A percentile compares a stretch with the other conserved stretches of the same genome.
Evolutionary conservation across 2,329 filamentous ascomycete genomes (phyloP).

Genomic region (Calonectria pseudoreteaudii): DNA sequence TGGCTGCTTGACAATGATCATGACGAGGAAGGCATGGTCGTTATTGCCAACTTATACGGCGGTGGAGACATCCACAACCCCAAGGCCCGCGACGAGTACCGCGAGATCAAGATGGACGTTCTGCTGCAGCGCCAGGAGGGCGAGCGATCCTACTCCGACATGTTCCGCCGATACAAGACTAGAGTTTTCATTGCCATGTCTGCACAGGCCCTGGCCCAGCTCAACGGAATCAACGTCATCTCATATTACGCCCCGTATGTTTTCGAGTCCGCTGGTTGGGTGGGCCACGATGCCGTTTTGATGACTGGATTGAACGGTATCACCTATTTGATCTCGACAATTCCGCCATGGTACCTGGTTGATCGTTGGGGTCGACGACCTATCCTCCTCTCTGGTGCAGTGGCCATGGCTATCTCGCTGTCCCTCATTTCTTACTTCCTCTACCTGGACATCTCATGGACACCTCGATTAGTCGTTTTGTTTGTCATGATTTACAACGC

Average conservation of each 20-base stretch:
- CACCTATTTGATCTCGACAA: constrained; percentile 90
- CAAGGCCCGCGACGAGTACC: constrained; percentile 94
- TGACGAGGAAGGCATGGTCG: constrained; percentile 97
- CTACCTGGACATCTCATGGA: constrained; percentile 82
- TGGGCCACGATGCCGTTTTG: constrained; percentile 87
- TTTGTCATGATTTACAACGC: constrained; percentile 99
- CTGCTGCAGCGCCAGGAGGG: constrained; percentile 94
- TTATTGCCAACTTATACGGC: constrained; percentile 97
- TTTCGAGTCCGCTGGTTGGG: constrained; percentile 97
- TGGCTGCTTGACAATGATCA: constrained; percentile 98
- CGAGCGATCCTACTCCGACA: constrained; percentile 89
- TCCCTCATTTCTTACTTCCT: constrained; percentile 96
- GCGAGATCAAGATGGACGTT: constrained; percentile 99
- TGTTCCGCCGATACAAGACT: constrained; percentile 93
- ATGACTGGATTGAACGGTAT: constrained; percentile 97
- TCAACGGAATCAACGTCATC: constrained; percentile 99
- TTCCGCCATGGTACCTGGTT: constrained; percentile 97
- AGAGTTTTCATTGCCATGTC: constrained; percentile 99
- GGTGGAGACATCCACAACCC: constrained; percentile 94
- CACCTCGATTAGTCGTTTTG: constrained; percentile 86
- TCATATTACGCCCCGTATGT: constrained; percentile 98
- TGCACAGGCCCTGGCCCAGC: constrained; percentile 92
- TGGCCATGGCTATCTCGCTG: constrained; percentile 89
- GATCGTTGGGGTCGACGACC: constrained; percentile 90
- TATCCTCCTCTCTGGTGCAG: constrained; percentile 89